phyloP scores from a whole-genome alignment of 2,329 filamentous ascomycete genomes.

The Xylariales sp. region DNA sequence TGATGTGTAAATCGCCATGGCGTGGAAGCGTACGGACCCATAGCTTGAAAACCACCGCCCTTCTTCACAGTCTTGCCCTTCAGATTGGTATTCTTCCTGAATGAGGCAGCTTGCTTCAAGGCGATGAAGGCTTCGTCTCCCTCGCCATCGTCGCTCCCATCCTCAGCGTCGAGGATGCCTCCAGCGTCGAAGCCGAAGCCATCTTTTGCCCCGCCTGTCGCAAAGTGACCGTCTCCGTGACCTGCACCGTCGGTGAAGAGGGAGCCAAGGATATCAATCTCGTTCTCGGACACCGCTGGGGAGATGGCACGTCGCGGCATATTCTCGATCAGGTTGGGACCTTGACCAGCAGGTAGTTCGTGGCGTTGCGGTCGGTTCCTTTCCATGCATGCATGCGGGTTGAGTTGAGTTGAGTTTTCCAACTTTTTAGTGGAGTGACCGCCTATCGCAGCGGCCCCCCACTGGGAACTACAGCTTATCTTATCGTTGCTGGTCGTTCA shows the following conservation, averaged over 20 bases:
- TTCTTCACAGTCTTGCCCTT: constrained; percentile 89
- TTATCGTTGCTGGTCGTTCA: too few species aligned
- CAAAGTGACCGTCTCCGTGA: constrained; percentile 37
- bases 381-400: too few species aligned
- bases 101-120: constrained; percentile 77
- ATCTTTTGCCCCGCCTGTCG: constrained; percentile 30
- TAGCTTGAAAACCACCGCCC: constrained; percentile 91
- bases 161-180: constrained; percentile 55
- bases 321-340: constrained; percentile 3
- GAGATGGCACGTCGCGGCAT: constrained; percentile 76
- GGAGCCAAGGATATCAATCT: constrained; percentile 81
- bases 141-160: constrained; percentile 50
- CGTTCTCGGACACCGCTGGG: constrained; percentile 80
- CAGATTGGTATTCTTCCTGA: constrained; percentile 76
- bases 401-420: too few species aligned
- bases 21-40: constrained; percentile 51
- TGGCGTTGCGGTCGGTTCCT: too few species aligned
- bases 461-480: too few species aligned
- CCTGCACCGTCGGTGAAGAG: constrained; percentile 62
- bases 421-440: too few species aligned
- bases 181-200: constrained; percentile 52
- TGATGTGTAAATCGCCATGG: not conserved
- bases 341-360: too few species aligned
- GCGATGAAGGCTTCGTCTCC: constrained; percentile 89
- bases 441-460: too few species aligned